These are phyloP conservation scores for Lenwebbia sp. DNA, from an alignment of 345 rosid species.

Conservation along the genomic window DNA sequence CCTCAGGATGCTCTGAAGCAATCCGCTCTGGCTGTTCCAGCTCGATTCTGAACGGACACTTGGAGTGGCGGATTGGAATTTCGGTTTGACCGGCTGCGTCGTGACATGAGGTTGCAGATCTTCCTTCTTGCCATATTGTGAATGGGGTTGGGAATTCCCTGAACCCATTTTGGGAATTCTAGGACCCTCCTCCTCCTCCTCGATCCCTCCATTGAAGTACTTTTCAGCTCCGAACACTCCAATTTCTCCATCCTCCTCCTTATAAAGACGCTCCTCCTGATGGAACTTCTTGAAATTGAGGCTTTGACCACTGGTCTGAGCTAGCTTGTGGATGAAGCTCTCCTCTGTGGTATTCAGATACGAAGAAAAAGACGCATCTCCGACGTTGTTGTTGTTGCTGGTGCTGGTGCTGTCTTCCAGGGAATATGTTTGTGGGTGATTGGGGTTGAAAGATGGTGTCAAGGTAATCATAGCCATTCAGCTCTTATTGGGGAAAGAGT, in stretches of 20 bases:
- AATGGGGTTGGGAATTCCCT: conserved; percentile 7
- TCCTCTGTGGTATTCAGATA: conserved; percentile 33
- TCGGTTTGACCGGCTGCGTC: conserved; percentile 1
- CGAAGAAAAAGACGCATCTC: conserved; percentile 42
- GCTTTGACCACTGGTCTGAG: conserved; percentile 1
- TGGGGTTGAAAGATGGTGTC: conserved; percentile 9
- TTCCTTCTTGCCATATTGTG: neutral
- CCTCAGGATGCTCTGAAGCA: conserved; percentile 14
- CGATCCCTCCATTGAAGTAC: conserved; percentile 60
- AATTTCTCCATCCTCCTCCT: conserved; percentile 55
- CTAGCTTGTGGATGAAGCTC: conserved; percentile 17
- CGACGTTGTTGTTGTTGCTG: neutral
- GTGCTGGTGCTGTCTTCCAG: conserved; percentile 3
- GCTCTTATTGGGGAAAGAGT: neutral
- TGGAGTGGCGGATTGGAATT: conserved; percentile 25
- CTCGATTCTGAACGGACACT: conserved; percentile 46
- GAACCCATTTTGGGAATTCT: conserved; percentile 3
- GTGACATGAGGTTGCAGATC: neutral
- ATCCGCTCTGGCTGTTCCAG: conserved; percentile 49
- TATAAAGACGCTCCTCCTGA: conserved; percentile 8
- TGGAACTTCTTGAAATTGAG: neutral
- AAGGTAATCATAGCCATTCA: conserved; percentile 22
- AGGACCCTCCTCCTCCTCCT: conserved; percentile 16
- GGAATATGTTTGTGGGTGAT: conserved; percentile 14
- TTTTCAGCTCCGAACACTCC: conserved; percentile 82